Evolutionary conservation across 73 alveolate genomes (phyloP).

Genomic region (Paramecium sexaurelia): DNA sequence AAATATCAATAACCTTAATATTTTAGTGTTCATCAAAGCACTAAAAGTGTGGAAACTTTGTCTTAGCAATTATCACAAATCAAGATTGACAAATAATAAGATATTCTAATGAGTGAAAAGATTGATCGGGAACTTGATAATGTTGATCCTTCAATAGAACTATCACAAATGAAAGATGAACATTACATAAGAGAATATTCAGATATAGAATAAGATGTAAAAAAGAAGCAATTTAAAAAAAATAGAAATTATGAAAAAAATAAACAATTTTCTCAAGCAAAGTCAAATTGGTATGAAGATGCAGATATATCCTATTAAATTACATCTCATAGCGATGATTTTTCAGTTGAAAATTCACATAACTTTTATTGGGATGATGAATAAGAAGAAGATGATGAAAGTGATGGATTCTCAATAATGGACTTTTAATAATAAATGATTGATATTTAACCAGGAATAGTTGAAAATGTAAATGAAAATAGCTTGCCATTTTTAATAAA

Average conservation of each 20-base stretch:
- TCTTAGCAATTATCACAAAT: neutral
- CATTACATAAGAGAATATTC: neutral
- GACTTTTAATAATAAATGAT: neutral
- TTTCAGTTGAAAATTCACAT: neutral
- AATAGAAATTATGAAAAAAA: neutral
- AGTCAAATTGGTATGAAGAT: neutral
- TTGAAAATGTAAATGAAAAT: neutral
- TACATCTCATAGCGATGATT: neutral
- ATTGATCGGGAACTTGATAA: neutral
- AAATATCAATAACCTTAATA: neutral
- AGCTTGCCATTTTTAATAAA: neutral
- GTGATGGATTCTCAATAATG: neutral
- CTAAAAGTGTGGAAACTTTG: neutral
- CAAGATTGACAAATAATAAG: neutral
- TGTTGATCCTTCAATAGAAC: neutral
- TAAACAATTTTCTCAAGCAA: neutral
- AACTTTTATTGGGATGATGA: neutral
- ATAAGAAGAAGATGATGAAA: neutral
- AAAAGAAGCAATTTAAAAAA: neutral
- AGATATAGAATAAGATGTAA: neutral
- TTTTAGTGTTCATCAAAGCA: neutral
- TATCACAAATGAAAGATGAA: neutral
- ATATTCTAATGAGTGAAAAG: neutral
- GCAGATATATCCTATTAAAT: conserved; percentile 3
- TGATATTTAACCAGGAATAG: neutral